Evolutionary conservation across 2,329 filamentous ascomycete species (phyloP), one percentile per base, ranked within the genome.

Genomic region (Fusarium sambucinum): DNA sequence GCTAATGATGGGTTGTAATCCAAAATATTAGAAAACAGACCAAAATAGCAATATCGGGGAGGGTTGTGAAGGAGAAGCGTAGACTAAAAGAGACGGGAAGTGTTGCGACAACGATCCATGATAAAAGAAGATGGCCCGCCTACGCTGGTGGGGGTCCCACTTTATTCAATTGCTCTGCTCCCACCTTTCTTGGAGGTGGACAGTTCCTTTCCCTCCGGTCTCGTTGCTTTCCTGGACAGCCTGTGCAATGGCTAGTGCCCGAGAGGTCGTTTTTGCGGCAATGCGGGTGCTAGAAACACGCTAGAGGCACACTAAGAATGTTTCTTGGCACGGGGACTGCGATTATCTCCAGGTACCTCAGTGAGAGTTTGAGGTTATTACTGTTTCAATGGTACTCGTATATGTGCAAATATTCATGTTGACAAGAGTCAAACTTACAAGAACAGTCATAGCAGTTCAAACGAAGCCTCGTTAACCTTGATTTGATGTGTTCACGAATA

Each of bases 81-180:
- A 42, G 57, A 62, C 57, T 62, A 55, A 61, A 70, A 63, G 27
- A 62, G 57, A 53, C 55, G 52, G 53, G 53, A 61, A 71, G 62
- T 63, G 60, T 74, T 73, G 72, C 73, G 64, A 70, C 71, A 60
- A 63, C 64, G 57, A 66, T 69, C 70, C 56, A 65, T 69, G 73
- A 74, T 74, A 72, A 73, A 74, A 69, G 71, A 65, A 62, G 68
- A 66, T 59, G 69, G 59, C 52, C 58, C 53, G 59, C 60, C 58
- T 35, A 60, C 51, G 46, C 52, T 74, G 68, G 72, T 74, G 72
- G 73, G 73, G 73, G 71, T 54, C 61, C 69, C 71, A 56, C 60
- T 53, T 59, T 53, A 45, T 47, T 46, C 58, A 40, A 45, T 55
- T 46, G 50, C 58, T 48, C 54, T 53, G 41, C 54, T 46, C 41